A percentile compares a stretch with the other conserved stretches of the same genome.
Conservation (phyloP, 306 rosid genomes). For the Chamaecrista fasciculata region DNA sequence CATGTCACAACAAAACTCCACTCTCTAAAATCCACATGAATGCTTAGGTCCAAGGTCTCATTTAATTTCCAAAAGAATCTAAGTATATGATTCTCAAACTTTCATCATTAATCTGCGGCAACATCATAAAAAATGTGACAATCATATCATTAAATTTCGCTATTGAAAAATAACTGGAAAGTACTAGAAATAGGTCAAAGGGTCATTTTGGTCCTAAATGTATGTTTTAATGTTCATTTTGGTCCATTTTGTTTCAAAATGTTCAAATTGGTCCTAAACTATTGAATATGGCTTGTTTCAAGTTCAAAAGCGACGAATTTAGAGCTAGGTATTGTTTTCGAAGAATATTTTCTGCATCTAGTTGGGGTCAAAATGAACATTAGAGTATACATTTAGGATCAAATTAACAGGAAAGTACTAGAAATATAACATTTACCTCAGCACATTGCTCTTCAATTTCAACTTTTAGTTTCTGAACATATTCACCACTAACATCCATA, state of each 20-base stretch:
- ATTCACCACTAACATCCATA: conserved; percentile 84
- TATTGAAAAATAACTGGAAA: too few species aligned
- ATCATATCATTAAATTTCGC: too few species aligned
- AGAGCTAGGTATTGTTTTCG: too few species aligned
- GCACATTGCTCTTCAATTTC: conserved; percentile 91
- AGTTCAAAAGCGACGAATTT: too few species aligned
- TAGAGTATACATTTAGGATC: too few species aligned
- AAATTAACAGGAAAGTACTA: not conserved
- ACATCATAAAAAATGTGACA: not conserved
- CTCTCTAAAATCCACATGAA: not conserved
- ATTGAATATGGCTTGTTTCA: too few species aligned
- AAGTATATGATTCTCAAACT: not conserved
- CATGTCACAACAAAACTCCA: not conserved
- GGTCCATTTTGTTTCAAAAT: too few species aligned
- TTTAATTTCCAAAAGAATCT: not conserved
- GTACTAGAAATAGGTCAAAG: conserved; percentile 26
- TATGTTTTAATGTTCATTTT: too few species aligned
- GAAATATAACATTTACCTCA: conserved; percentile 58
- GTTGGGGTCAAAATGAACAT: too few species aligned
- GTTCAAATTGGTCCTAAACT: too few species aligned
- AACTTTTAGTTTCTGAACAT: conserved; percentile 82
- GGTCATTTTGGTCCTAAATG: too few species aligned
- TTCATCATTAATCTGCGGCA: not conserved
- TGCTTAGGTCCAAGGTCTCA: not conserved
- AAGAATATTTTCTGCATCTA: too few species aligned